Base-by-base conservation (phyloP, 2,329 filamentous ascomycete species). In the Cucurbitaria berberidis region DNA sequence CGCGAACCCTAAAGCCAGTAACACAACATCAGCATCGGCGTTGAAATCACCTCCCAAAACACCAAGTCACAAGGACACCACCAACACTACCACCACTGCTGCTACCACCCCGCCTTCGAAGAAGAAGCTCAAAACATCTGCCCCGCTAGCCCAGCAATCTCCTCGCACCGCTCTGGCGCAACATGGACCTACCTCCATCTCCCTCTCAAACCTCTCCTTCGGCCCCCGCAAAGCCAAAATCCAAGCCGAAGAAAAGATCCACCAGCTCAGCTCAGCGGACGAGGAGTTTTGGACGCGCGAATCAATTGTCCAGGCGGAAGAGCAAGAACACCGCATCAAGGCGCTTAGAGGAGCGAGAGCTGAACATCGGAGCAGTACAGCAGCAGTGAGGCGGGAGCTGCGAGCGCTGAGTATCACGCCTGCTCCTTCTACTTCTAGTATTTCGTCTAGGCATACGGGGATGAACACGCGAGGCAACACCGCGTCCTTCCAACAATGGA, bases 331-430 rank as follows among this genome's bases (percentile, higher is more conserved):
- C 7, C 19, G 36, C 10, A 5, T 38, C 16, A 38, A 38, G 2
- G 35, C 35, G 18, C 10, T 5, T 22, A 18, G 21, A 22, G 9
- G 16, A 13, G n/a, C n/a, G n/a, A n/a, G n/a, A n/a, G n/a, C n/a
- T n/a, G n/a, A 5, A 10, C 18, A 11, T 21, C 10, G 29, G 15
- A 30, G 29, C 29, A 38, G 35, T n/a, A n/a, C 35, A 22, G 35
- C 9, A 11, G 6, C 2, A 10, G 35, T 38, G 16, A 19, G 29
- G 9, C 10, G 29, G 9, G 29, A 13, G 29, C 11, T 58, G n/a
- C 30, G 51, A 10, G 36, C 48, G 6, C 51, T 62, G 53, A 59
- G 57, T 30, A 41, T 59, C n/a, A 63, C 57, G 2, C 57, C 55
- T 10, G 35, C 45, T 1, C 49, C 53, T 1, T 16, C 34, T 8